These are phyloP conservation scores for Dittrichia graveolens DNA, from an alignment of 129 eudicot genomes.

Conservation along the genomic window DNA sequence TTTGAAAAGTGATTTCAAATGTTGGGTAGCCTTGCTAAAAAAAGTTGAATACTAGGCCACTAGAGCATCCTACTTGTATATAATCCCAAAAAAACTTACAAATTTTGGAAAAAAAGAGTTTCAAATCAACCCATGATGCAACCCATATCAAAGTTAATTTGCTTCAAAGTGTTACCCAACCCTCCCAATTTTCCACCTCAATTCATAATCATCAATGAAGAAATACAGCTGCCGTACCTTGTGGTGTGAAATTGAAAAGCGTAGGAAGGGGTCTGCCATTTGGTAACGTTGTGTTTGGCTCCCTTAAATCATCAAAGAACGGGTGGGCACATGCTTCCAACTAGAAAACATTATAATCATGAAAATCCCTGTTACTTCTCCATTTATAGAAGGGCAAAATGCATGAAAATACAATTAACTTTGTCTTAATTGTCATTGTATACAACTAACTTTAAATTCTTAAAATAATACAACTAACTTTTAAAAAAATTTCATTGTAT, in stretches of 20 bases:
- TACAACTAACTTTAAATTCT: no score
- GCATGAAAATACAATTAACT: no score
- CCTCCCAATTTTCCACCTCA: neutral
- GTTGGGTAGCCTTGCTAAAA: no score
- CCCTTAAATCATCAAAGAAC: slow-evolving; percentile 80
- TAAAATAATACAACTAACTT: no score
- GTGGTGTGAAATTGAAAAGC: slow-evolving; percentile 75
- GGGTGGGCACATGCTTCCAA: slow-evolving; percentile 98
- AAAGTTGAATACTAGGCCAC: no score
- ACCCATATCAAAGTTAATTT: neutral
- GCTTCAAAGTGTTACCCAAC: neutral
- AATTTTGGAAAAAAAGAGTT: neutral
- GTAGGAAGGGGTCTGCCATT: slow-evolving; percentile 83
- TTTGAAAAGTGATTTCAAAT: no score
- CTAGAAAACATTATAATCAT: slow-evolving; percentile 43
- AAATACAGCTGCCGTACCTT: slow-evolving; percentile 48
- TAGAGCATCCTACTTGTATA: neutral
- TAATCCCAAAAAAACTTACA: neutral
- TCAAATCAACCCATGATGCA: neutral
- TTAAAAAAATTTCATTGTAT: no score
- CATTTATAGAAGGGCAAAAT: no score
- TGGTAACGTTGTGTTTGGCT: slow-evolving; percentile 71
- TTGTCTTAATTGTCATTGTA: no score
- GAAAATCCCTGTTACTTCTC: neutral
- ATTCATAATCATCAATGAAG: neutral